Base-by-base conservation (phyloP, 495 filamentous ascomycete species). In the Aspergillus saccharolyticus region DNA sequence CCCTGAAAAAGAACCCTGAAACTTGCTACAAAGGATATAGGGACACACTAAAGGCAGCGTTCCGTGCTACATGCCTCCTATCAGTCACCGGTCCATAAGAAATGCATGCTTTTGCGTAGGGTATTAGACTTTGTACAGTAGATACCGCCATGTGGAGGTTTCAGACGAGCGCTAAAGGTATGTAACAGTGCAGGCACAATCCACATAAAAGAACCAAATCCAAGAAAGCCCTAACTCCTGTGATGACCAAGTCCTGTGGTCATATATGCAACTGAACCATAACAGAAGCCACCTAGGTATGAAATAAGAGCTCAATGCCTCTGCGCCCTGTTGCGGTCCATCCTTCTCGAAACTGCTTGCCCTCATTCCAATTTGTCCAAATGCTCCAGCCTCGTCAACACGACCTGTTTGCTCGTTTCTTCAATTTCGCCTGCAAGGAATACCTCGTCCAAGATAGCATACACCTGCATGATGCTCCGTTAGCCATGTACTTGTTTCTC, bases 371-470 rank as follows among this genome's bases (percentile, higher is more conserved):
- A 73, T 68, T 98, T 98, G 70, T 98, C 94, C 71, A 98, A 69
- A 78, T 97, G 93, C 69, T 96, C 94, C 71, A 98, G 73, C 68
- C 94, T 73, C 55, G 93, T 96, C 65, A 98, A 74, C 52, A 98
- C 94, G 28, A 98, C 94, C 74, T 97, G 93, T 73, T 97, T 97
- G 67, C 89, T 93, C 45, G 94, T 97, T 79, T 98, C 94, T 76
- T 98, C 90, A 59, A 98, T 90, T 79, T 98, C 94, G 52, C 94
- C 94, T 1, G 94, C 94, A 50, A 98, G 85, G 79, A 90, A 96
- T 53, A 98, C 90, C 72, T 98, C 94, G 70, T 98, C 94, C 39
- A 98, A 83, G 55, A 98, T 98, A 17, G 95, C 95, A 75, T 98
- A 98, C 55, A 97, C 94, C 86, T 96, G 77, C 45, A 56, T 44